These are phyloP conservation scores for Leccinellum albellum DNA, from an alignment of 768 basidiomycete species.

Conservation along the genomic window DNA sequence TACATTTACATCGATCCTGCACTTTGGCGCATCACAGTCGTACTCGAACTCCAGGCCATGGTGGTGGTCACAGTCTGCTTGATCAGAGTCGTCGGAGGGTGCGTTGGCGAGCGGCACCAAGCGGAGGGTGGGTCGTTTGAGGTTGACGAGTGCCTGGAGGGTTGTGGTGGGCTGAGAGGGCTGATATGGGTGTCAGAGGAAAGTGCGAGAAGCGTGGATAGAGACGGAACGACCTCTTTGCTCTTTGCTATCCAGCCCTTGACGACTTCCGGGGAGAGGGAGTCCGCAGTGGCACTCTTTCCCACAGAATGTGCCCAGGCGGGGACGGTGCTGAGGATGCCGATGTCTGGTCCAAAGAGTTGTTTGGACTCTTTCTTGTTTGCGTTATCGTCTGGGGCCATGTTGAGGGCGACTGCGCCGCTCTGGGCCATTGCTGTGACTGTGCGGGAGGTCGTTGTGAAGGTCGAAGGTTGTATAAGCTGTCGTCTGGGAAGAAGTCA, in stretches of 20 bases:
- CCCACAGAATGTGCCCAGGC: slow-evolving; percentile 65
- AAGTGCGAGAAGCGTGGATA: background rate
- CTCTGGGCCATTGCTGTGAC: slow-evolving; percentile 49
- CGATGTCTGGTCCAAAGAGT: slow-evolving; percentile 90
- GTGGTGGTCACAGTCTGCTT: slow-evolving; percentile 51
- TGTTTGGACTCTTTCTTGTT: slow-evolving; percentile 58
- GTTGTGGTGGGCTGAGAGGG: slow-evolving; percentile 85
- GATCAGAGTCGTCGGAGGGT: slow-evolving; percentile 43
- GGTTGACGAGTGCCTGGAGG: slow-evolving; percentile 89
- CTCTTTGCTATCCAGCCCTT: slow-evolving; percentile 81
- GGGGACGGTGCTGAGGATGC: slow-evolving; percentile 64
- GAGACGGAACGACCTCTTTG: slow-evolving; percentile 58
- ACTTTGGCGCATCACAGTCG: slow-evolving; percentile 86
- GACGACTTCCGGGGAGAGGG: slow-evolving; percentile 79
- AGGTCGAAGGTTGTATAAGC: slow-evolving; percentile 50
- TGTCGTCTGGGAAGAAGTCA: slow-evolving; percentile 22
- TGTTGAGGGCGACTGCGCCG: slow-evolving; percentile 27
- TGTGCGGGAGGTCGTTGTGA: slow-evolving; percentile 43
- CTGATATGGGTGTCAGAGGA: slow-evolving; percentile 34
- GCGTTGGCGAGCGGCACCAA: slow-evolving; percentile 59
- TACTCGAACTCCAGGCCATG: slow-evolving; percentile 89
- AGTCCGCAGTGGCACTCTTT: slow-evolving; percentile 61
- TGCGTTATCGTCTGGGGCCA: slow-evolving; percentile 12
- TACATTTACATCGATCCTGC: slow-evolving; percentile 75
- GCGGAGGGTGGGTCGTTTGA: slow-evolving; percentile 84